These are phyloP conservation scores for Exidia glandulosa DNA, from an alignment of 768 basidiomycete species.

Conservation along the genomic window DNA sequence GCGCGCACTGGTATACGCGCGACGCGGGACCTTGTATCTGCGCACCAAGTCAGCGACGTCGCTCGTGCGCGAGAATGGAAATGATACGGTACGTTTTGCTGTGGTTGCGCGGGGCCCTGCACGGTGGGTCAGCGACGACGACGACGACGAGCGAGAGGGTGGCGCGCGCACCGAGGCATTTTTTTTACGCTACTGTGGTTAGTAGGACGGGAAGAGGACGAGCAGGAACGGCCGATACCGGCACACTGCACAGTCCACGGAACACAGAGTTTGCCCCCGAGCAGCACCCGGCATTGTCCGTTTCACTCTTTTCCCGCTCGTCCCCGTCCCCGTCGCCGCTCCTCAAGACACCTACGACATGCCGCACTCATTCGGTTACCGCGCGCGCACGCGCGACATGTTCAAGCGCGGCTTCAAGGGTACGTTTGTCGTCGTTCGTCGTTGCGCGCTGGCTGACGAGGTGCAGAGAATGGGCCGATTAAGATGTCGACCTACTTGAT, in stretches of 20 bases:
- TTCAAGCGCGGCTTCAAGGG: constrained; percentile 99
- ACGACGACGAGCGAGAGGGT: constrained; percentile 12
- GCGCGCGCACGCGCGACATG: constrained; percentile 99
- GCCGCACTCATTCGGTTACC: constrained; percentile 99
- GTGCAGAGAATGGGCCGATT: constrained; percentile 74
- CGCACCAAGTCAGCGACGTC: constrained; percentile 10
- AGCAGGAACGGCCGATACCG: background rate
- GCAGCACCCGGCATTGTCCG: background rate
- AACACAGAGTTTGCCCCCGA: constrained; percentile 1
- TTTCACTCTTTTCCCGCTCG: background rate
- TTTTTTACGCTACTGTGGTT: too few species aligned
- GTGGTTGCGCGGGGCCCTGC: constrained; percentile 84
- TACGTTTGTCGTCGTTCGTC: constrained; percentile 26
- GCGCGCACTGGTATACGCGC: constrained; percentile 93
- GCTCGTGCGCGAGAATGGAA: background rate
- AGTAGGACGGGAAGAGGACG: constrained; percentile 10
- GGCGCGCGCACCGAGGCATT: constrained; percentile 84
- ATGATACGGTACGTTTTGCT: constrained; percentile 77
- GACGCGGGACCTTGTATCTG: constrained; percentile 98
- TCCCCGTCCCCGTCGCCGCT: constrained; percentile 7
- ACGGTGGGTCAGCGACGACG: constrained; percentile 2
- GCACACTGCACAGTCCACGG: constrained; percentile 1
- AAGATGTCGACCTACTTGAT: constrained; percentile 89
- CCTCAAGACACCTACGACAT: constrained; percentile 62
- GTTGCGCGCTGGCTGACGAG: background rate